These are phyloP conservation scores for Kodamaea kaohsiungensis DNA, from an alignment of 805 yeast genomes.

Conservation along the genomic window DNA sequence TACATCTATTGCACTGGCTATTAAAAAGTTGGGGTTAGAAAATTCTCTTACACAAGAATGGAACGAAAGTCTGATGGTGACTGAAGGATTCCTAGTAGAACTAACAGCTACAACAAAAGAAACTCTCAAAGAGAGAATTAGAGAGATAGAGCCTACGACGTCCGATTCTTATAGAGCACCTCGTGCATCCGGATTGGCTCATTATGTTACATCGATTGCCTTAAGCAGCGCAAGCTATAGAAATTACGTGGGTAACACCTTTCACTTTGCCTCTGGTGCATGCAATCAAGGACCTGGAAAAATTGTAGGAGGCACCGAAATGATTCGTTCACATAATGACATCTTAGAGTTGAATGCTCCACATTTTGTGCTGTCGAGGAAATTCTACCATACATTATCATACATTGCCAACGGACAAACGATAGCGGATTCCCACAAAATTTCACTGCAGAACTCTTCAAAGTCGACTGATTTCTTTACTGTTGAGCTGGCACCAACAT, in stretches of 20 bases:
- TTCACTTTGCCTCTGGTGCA: conserved; percentile 40
- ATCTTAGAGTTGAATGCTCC: conserved; percentile 32
- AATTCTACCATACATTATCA: conserved; percentile 30
- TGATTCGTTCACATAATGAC: conserved; percentile 38
- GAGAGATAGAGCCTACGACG: conserved; percentile 21
- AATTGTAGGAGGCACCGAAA: conserved; percentile 19
- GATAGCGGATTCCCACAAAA: conserved; percentile 18
- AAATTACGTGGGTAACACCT: conserved; percentile 27
- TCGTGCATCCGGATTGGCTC: conserved; percentile 39
- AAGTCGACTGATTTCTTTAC: conserved; percentile 25
- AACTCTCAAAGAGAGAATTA: conserved; percentile 13
- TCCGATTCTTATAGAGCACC: conserved; percentile 31
- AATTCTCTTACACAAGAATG: conserved; percentile 7
- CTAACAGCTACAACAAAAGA: conserved; percentile 10
- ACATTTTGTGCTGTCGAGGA: conserved; percentile 23
- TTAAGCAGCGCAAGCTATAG: conserved; percentile 20
- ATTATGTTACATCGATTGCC: conserved; percentile 23
- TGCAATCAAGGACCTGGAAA: conserved; percentile 39
- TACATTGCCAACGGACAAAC: conserved; percentile 31
- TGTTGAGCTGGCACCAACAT: conserved; percentile 18
- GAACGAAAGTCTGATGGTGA: conserved; percentile 13
- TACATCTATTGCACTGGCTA: background rate
- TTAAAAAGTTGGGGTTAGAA: conserved; percentile 6
- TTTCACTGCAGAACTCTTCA: conserved; percentile 15
- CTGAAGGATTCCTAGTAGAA: conserved; percentile 12